Evolutionary conservation across 2,329 filamentous ascomycete species (phyloP), one percentile per base, ranked within the genome.

Genomic region (Pyrenophora tritici-repentis): DNA sequence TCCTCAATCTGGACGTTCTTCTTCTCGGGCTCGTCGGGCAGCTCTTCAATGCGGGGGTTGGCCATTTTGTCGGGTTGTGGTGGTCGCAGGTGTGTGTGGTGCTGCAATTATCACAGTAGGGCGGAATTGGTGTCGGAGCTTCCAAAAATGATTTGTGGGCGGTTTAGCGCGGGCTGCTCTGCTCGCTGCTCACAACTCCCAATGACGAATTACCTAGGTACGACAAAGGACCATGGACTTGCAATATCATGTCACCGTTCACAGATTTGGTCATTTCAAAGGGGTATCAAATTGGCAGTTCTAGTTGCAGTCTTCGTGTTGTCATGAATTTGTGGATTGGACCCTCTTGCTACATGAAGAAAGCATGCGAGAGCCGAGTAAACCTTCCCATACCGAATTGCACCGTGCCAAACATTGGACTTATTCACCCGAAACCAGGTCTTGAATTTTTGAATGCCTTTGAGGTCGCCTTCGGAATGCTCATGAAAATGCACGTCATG

Each of bases 11-110:
- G 83, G 71, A 84, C 86, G 73, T 85, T 83, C 85, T 94, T 92
- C 82, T 80, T 79, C 72, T 90, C 86, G 74, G 86, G 84, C 81
- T 84, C 91, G 75, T 97, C 94, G 70, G 90, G 88, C 72, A 99
- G 86, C 82, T 99, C 94, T 84, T 99, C 93, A 79, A 97, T 88
- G 80, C 93, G 89, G 78, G 93, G 90, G 84, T 97, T 95, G 77
- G 94, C 89, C 94, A 99, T 99, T 78, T 79, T 90, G 75, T 72
- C 63, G 26, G 73, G 76, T 56, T 66, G 63, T 68, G 61, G 66
- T 63, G 55, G 55, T 56, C 44, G 48, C 31, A 41, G 36, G 50
- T 36, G 58, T 50, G 59, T 54, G 51, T 48, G 57, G 47, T 50
- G 55, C 42, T 55, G 46, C 47, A 49, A 53, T 42, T 42, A 49